Conservation (phyloP, 768 basidiomycete species). For the Podaxis sp. region DNA sequence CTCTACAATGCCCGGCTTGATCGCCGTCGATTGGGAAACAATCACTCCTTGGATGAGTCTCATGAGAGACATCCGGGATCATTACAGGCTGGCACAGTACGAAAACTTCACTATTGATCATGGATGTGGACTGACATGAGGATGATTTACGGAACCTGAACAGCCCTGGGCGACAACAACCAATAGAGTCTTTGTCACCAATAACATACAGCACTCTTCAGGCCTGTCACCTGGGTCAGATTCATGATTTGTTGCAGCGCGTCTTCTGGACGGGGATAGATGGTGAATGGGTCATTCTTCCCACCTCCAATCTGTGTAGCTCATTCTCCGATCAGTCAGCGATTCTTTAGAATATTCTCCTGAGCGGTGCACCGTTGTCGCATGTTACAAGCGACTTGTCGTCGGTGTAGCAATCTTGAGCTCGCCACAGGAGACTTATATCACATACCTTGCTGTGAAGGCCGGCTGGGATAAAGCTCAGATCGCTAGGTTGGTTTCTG, state of each 20-base stretch:
- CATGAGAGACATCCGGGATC: constrained; percentile 69
- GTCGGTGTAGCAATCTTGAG: constrained; percentile 74
- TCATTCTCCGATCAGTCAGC: constrained; percentile 44
- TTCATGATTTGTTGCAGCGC: constrained; percentile 67
- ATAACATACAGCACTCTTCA: constrained; percentile 66
- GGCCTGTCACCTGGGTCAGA: constrained; percentile 58
- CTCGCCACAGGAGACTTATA: constrained; percentile 79
- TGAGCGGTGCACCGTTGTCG: constrained; percentile 75
- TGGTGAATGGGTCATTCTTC: constrained; percentile 39
- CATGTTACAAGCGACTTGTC: constrained; percentile 67
- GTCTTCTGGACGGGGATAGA: constrained; percentile 80
- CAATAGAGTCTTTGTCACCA: constrained; percentile 44
- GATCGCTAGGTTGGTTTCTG: constrained; percentile 61
- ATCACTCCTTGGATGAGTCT: constrained; percentile 72
- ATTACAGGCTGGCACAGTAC: constrained; percentile 63
- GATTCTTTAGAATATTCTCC: constrained; percentile 70
- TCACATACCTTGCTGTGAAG: constrained; percentile 78
- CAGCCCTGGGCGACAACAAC: constrained; percentile 57
- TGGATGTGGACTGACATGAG: background rate
- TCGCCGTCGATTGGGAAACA: constrained; percentile 74
- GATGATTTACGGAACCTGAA: constrained; percentile 7
- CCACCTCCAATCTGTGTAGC: constrained; percentile 5
- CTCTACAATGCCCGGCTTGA: constrained; percentile 32
- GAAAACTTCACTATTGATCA: constrained; percentile 23
- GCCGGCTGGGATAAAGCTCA: constrained; percentile 80